Base-by-base conservation (phyloP, 1,284 basidiomycete species). In the Heterobasidion annosum region DNA sequence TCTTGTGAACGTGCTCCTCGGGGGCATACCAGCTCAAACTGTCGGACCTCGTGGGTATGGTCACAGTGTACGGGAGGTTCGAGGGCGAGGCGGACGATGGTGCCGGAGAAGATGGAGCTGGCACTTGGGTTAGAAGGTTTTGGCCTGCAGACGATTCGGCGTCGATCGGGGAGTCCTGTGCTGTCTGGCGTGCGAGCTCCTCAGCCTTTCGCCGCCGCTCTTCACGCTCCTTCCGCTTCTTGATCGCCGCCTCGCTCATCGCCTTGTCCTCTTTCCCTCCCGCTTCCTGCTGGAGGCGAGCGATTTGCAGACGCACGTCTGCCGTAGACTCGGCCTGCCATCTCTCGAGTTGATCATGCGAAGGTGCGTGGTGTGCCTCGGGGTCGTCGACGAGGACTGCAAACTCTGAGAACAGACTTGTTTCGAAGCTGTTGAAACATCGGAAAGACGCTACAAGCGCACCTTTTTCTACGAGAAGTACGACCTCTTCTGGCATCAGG, bases 401-500 rank as follows among this genome's bases (percentile, higher is more conserved):
- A 3, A 86, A 70, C 32, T 81, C 93, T 94, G 65, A n/a, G 25
- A 34, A 7, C 62, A 56, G 37, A 59, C 10, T 47, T 47, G 10
- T 10, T 10, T 47, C 16, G 18, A 16, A 3, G 45, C 10, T 32
- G 45, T 47, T 25, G 25, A 9, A 19, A 18, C 1, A 19, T 10
- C 10, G 5, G 2, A 47, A 5, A 19, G 25, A 32, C 12, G 45
- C 18, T n/a, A 32, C 9, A 32, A 8, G 48, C 48, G 34, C 54
- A 91, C 93, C 82, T 60, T 88, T 85, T 57, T 88, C 78, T 3
- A 98, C 79, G 2, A 99, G 80, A 32, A 93, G 76, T 2, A 91
- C 90, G 2, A 90, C 92, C 67, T 99, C 97, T 67, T 99, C 97
- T 0, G 91, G 89, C 69, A 94, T 81, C 1, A 99, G 74, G 16